Evolutionary conservation across 2,329 filamentous ascomycete species (phyloP).

Genomic region (Scytalidium lignicola): DNA sequence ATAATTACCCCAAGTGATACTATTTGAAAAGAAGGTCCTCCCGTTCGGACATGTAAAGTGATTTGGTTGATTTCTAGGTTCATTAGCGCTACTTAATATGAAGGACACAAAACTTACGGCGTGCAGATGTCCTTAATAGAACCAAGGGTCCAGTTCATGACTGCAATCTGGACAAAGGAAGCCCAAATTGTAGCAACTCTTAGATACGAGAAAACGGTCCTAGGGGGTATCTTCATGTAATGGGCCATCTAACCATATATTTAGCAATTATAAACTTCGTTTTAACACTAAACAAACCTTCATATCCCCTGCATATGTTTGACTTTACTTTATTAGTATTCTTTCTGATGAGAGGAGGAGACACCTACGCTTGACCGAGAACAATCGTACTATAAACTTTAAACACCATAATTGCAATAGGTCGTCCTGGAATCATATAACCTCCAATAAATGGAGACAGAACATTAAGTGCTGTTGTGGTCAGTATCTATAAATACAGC

Average conservation of each 20-base stretch:
- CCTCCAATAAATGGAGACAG: slow-evolving; percentile 67
- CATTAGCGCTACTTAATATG: background rate
- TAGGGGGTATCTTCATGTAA: slow-evolving; percentile 62
- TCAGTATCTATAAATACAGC: background rate
- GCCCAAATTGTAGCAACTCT: slow-evolving; percentile 44
- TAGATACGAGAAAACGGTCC: slow-evolving; percentile 45
- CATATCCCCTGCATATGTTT: slow-evolving; percentile 15
- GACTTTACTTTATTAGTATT: slow-evolving; percentile 59
- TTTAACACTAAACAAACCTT: slow-evolving; percentile 32
- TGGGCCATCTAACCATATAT: slow-evolving; percentile 51
- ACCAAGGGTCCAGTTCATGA: slow-evolving; percentile 44
- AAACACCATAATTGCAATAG: slow-evolving; percentile 73
- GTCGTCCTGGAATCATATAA: slow-evolving; percentile 62
- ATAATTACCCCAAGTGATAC: slow-evolving; percentile 64
- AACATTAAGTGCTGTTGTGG: slow-evolving; percentile 58
- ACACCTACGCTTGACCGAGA: slow-evolving; percentile 46
- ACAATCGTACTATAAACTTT: slow-evolving; percentile 68
- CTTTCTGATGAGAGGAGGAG: background rate
- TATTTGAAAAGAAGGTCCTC: slow-evolving; percentile 59
- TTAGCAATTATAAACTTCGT: slow-evolving; percentile 31
- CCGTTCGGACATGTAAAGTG: slow-evolving; percentile 61
- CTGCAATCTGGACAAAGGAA: slow-evolving; percentile 42
- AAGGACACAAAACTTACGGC: slow-evolving; percentile 14
- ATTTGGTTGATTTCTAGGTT: slow-evolving; percentile 43
- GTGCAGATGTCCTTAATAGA: slow-evolving; percentile 40